Evolutionary conservation across 2,329 filamentous ascomycete genomes (phyloP).

Genomic region (Aphanocladium album): DNA sequence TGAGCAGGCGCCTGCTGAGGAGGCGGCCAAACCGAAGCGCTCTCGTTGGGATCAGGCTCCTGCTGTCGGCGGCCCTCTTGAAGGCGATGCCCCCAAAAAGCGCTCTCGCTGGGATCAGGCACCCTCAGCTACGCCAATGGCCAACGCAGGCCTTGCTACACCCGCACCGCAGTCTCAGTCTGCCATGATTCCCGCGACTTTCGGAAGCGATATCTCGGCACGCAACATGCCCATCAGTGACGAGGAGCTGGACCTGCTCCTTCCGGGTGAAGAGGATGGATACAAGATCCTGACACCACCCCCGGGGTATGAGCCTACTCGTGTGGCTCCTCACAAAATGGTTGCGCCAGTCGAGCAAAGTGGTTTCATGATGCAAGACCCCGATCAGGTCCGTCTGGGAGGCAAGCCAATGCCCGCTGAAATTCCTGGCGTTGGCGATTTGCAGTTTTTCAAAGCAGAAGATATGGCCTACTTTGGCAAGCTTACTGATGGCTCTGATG

Average conservation of each 20-base stretch:
- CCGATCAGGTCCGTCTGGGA: conserved; percentile 73
- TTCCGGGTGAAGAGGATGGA: conserved; percentile 81
- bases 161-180: conserved; percentile 69
- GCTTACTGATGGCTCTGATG: conserved; percentile 87
- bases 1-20: conserved; percentile 43
- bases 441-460: conserved; percentile 97
- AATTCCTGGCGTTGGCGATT: conserved; percentile 89
- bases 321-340: conserved; percentile 70
- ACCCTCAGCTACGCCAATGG: conserved; percentile 72
- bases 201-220: conserved; percentile 74
- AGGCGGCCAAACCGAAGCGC: conserved; percentile 62
- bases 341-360: conserved; percentile 68
- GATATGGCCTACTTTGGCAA: conserved; percentile 99
- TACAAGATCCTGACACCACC: conserved; percentile 90
- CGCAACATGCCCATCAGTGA: conserved; percentile 83
- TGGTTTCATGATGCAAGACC: conserved; percentile 97
- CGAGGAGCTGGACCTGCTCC: conserved; percentile 87
- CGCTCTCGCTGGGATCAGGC: conserved; percentile 92
- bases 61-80: conserved; percentile 37
- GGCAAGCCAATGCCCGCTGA: conserved; percentile 92
- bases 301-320: conserved; percentile 82
- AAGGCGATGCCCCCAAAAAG: conserved; percentile 60
- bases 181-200: conserved; percentile 50
- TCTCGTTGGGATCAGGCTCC: conserved; percentile 87
- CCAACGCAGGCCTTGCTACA: conserved; percentile 68